These are phyloP conservation scores for Mikania micrantha DNA, from an alignment of 129 eudicot genomes.

Conservation along the genomic window DNA sequence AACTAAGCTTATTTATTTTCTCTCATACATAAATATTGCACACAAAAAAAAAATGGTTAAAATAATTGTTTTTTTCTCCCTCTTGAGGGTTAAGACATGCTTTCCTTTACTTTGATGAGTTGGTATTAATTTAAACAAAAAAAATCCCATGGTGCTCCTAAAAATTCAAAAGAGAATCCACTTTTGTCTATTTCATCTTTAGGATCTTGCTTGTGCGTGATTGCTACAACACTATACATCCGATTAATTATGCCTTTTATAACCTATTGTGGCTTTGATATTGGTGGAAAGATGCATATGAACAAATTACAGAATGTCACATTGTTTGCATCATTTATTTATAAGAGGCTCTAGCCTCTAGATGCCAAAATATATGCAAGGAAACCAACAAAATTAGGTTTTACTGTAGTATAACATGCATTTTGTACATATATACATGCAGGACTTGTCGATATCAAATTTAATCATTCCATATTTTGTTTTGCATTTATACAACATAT, in stretches of 20 bases:
- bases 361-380: slow-evolving; percentile 1
- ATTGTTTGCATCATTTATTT: slow-evolving; percentile 9
- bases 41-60: slow-evolving; percentile 6
- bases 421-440: neutral
- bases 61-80: slow-evolving; percentile 10
- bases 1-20: slow-evolving; percentile 4
- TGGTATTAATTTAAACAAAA: neutral
- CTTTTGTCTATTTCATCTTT: slow-evolving; percentile 12
- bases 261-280: slow-evolving; percentile 17
- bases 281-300: slow-evolving; percentile 17
- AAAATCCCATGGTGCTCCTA: slow-evolving; percentile 12
- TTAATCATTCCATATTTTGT: neutral
- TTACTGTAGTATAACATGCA: neutral
- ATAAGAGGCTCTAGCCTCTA: slow-evolving; percentile 6
- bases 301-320: slow-evolving; percentile 24
- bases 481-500: too few relatives aligned
- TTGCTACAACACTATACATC: neutral
- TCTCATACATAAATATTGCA: slow-evolving; percentile 22
- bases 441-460: neutral
- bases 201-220: slow-evolving; percentile 19
- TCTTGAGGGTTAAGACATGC: slow-evolving; percentile 6
- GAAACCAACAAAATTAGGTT: slow-evolving; percentile 17
- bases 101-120: slow-evolving; percentile 1
- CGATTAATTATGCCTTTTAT: slow-evolving; percentile 8
- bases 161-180: slow-evolving; percentile 19